A percentile compares a stretch with the other conserved stretches of the same genome.
These are phyloP conservation scores for Cladorrhinum sp. DNA, from an alignment of 2,329 filamentous ascomycete species.

Conservation along the genomic window DNA sequence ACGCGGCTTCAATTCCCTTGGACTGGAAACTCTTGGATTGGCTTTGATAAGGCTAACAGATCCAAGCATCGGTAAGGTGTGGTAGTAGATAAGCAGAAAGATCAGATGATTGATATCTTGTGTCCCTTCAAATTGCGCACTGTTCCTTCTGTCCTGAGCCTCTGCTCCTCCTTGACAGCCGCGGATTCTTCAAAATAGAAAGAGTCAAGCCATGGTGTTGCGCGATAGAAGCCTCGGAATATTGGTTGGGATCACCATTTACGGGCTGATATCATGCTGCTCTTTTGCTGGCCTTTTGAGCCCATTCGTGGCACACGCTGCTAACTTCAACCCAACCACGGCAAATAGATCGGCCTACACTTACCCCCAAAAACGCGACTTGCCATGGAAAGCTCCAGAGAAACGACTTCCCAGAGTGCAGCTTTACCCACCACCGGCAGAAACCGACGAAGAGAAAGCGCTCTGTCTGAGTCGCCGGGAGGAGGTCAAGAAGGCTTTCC, in stretches of 20 bases:
- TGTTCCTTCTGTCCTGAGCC: not conserved
- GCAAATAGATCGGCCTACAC: not conserved
- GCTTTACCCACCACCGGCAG: not conserved
- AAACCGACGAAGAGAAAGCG: not conserved
- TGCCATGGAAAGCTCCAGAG: not conserved
- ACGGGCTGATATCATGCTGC: not conserved
- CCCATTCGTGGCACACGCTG: not conserved
- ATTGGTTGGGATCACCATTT: not conserved
- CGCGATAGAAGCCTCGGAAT: not conserved
- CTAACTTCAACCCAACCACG: not conserved
- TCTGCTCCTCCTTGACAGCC: not conserved
- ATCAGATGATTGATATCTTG: not conserved
- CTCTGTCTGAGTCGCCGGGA: not conserved
- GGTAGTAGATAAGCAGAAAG: not conserved
- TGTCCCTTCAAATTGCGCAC: not conserved
- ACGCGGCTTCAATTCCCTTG: too few species aligned
- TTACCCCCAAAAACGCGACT: not conserved
- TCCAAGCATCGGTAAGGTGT: not conserved
- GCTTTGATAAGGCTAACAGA: not conserved
- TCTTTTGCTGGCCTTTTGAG: not conserved
- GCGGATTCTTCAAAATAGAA: too few species aligned
- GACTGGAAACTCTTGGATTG: too few species aligned
- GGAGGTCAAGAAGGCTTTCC: not conserved
- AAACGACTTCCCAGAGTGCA: not conserved
- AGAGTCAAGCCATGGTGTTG: too few species aligned